Evolutionary conservation across 176 grass and related monocot species (phyloP).

Genomic region (Puya raimondii): DNA sequence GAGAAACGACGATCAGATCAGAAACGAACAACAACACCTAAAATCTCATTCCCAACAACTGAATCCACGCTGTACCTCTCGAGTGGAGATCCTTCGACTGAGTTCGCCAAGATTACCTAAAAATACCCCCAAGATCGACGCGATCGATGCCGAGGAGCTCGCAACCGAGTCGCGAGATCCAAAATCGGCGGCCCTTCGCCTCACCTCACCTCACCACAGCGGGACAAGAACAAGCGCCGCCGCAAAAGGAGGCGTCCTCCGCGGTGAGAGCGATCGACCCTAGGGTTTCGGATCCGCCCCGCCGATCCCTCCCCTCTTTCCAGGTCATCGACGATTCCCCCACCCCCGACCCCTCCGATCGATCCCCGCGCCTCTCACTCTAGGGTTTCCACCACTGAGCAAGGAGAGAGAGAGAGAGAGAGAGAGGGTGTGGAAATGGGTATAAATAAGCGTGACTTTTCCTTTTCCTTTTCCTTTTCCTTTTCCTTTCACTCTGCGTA

Average conservation of each 20-base stretch:
- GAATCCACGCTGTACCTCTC: too few species aligned
- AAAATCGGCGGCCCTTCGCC: not conserved
- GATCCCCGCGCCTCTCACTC: not conserved
- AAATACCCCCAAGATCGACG: not conserved
- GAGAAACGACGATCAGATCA: too few species aligned
- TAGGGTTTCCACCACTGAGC: not conserved
- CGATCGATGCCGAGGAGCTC: not conserved
- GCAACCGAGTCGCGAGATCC: not conserved
- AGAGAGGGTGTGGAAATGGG: not conserved
- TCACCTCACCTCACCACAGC: not conserved
- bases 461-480: too few species aligned
- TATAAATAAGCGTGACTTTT: not conserved
- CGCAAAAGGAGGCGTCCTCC: not conserved
- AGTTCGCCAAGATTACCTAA: not conserved
- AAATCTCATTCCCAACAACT: too few species aligned
- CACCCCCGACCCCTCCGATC: not conserved
- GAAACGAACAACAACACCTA: too few species aligned
- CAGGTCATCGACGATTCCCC: too few species aligned
- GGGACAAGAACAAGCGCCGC: not conserved
- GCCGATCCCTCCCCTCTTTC: not conserved
- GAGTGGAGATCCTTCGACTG: not conserved
- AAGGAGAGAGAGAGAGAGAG: not conserved
- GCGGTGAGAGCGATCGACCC: not conserved
- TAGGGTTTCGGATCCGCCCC: not conserved
- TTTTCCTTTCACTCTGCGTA: too few species aligned